Percentiles rank a stretch among this genome's conserved stretches.
These are phyloP conservation scores for Dunaliella primolecta DNA, from an alignment of 139 green algal genomes.

Conservation along the genomic window DNA sequence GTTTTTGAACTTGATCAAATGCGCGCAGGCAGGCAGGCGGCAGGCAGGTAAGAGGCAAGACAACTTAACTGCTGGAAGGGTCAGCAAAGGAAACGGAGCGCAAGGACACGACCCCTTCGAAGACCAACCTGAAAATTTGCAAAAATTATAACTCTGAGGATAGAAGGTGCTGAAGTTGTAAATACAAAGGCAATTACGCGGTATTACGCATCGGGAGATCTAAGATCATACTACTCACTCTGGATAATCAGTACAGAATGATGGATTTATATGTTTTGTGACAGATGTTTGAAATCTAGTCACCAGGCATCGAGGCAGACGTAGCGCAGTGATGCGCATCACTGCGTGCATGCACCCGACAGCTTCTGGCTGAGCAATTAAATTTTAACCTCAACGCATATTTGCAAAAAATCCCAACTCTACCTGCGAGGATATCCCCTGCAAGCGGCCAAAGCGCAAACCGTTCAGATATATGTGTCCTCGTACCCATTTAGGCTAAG, in stretches of 20 bases:
- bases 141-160: not conserved
- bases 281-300: not conserved
- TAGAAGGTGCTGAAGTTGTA: not conserved
- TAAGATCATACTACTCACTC: not conserved
- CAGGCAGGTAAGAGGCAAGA: not conserved
- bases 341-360: not conserved
- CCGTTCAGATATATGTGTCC: too few species aligned
- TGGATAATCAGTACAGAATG: not conserved
- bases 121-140: not conserved
- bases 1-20: too few species aligned
- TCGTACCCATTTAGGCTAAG: too few species aligned
- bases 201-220: not conserved
- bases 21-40: not conserved
- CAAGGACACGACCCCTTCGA: not conserved
- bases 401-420: too few species aligned
- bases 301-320: not conserved
- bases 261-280: not conserved
- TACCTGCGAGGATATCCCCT: too few species aligned
- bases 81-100: not conserved
- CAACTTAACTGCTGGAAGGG: not conserved
- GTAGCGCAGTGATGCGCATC: not conserved
- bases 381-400: too few species aligned
- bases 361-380: too few species aligned
- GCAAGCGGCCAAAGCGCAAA: too few species aligned
- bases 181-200: not conserved